A percentile compares a stretch with the other conserved stretches of the same genome.
phyloP scores from a whole-genome alignment of 352 stramenopile species.

The Globisporangium spiculum region DNA sequence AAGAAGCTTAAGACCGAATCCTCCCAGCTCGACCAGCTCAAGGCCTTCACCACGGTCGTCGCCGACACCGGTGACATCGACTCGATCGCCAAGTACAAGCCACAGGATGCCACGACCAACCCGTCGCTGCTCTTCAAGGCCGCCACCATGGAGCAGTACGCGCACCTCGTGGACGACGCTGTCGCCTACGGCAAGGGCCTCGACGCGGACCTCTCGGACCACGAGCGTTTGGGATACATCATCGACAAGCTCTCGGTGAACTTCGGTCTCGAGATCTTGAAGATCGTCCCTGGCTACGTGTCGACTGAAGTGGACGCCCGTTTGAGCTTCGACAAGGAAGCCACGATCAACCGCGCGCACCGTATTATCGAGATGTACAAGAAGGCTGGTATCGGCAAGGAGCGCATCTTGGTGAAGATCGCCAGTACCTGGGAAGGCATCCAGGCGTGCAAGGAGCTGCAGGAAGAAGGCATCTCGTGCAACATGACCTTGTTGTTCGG shows the following conservation, averaged over 20 bases:
- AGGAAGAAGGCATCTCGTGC: slow-evolving; percentile 97
- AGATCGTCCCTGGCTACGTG: slow-evolving; percentile 96
- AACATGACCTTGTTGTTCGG: slow-evolving; percentile 99
- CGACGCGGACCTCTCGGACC: slow-evolving; percentile 60
- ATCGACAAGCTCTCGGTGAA: slow-evolving; percentile 99
- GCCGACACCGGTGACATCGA: slow-evolving; percentile 96
- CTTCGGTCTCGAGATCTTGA: slow-evolving; percentile 96
- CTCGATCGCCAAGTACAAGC: slow-evolving; percentile 90
- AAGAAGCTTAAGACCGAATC: slow-evolving; percentile 70
- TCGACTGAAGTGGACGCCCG: slow-evolving; percentile 98
- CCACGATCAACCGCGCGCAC: slow-evolving; percentile 89
- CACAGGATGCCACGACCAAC: slow-evolving; percentile 99
- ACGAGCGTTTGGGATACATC: slow-evolving; percentile 88
- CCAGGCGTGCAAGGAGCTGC: slow-evolving; percentile 93
- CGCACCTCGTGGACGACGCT: slow-evolving; percentile 94
- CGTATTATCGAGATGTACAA: slow-evolving; percentile 98
- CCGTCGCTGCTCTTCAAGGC: slow-evolving; percentile 99
- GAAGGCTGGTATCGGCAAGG: slow-evolving; percentile 92
- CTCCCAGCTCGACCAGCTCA: slow-evolving; percentile 93
- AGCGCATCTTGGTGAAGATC: slow-evolving; percentile 98
- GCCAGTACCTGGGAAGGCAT: slow-evolving; percentile 98
- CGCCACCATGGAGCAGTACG: slow-evolving; percentile 94
- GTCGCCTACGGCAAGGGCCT: slow-evolving; percentile 90
- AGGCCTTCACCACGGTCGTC: slow-evolving; percentile 97
- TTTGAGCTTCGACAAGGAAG: slow-evolving; percentile 95